Base-by-base conservation (phyloP, 2,329 filamentous ascomycete species). In the Fusarium nodosum region DNA sequence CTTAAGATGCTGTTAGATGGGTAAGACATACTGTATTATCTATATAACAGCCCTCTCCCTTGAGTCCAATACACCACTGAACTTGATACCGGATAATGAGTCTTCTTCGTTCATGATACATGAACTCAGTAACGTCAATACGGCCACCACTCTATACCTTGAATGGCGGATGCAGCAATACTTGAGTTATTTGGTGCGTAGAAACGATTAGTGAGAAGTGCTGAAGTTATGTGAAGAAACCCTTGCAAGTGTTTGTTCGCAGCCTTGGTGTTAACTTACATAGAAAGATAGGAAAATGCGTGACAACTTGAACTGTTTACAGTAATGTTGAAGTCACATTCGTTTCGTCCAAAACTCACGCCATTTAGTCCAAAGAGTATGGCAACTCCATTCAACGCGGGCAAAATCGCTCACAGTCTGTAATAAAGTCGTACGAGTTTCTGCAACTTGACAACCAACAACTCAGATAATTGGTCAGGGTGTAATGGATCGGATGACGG, bases 401-500 rank as follows among this genome's bases (percentile, higher is more conserved):
- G 57, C 31, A n/a, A 57, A 39, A 30, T 50, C 38, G 44, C 59
- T 28, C 44, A 22, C 16, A 16, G 7, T 12, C n/a, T 24, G n/a
- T 18, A 53, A 38, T 18, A 39, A 34, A 55, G 42, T 62, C 59
- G 47, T 62, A 62, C 41, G 57, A 62, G 20, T 55, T 33, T 44
- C 34, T 13, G 36, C 28, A 51, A n/a, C 6, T 22, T 34, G 22
- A 51, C 5, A 56, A 48, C 16, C 20, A 31, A 56, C 26, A 39
- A n/a, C 22, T 20, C 24, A 36, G 48, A 41, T 63, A 38, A 57
- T 63, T 48, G 13, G 30, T 15, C n/a, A 20, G 44, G 26, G n/a
- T 44, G 50, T 31, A 24, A 24, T 34, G 20, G 9, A 6, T 18
- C 50, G 31, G 31, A 24, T 30, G 48, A 38, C 42, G 31, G 42